Base-by-base conservation (phyloP, 257 asterid genomes). In the Fraxinus anomala region DNA sequence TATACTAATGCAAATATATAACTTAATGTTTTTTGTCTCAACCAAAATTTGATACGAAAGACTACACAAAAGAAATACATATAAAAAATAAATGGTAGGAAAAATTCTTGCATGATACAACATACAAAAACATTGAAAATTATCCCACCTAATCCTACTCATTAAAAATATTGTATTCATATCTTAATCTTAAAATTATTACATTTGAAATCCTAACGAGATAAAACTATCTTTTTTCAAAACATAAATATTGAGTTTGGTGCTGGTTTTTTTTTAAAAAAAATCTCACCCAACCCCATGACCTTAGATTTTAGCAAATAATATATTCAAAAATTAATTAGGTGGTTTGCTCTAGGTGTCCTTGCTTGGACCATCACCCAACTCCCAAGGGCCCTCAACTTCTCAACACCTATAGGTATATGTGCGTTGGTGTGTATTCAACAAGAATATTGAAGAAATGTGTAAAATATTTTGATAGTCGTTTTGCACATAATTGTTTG, bases 261-360 rank as follows among this genome's bases (percentile, higher is more conserved):
- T 56, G 28, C 66, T 1, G 8, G 61, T 19, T 19, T 19, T 51
- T 23, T 56, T n/a, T 19, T 1, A n/a, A 56, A 65, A 10, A 21
- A 56, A 65, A 11, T 42, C 75, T 59, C 56, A 67, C 79, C 82
- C 65, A 79, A 79, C 79, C 70, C 40, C 65, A 34, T 26, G 73
- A 73, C 49, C 79, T 11, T 68, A 70, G 73, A 76, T 75, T 77
- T 24, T 36, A 23, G 73, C 73, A 68, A 77, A 80, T 73, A 67
- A 69, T 26, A 44, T 68, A 68, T 51, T 13, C 54, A 49, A 63
- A 79, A 76, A 65, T 59, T 70, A 65, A 77, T 74, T 81, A 33
- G 84, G 89, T 79, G 82, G 82, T 76, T 80, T 69, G 73, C 74
- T 74, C 39, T 73, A 76, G 73, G 78, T 37, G 73, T n/a, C 75